Percentiles rank a stretch among this genome's conserved stretches.
Conservation (phyloP, 371 early-diverging fungal genomes). For the Mucor lusitanicus region DNA sequence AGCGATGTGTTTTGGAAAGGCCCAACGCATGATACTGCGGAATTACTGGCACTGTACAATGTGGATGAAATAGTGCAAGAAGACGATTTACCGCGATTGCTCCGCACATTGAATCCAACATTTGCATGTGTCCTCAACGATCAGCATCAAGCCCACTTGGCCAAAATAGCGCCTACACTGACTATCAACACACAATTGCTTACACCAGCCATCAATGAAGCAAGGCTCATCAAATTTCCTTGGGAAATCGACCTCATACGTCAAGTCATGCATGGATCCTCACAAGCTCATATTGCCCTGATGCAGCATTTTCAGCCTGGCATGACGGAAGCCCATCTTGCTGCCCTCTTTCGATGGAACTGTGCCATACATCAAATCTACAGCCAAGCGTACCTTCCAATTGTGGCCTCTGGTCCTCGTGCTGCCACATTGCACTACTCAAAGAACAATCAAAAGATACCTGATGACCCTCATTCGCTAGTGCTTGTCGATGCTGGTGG, state of each 20-base stretch:
- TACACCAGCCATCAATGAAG: conserved; percentile 38
- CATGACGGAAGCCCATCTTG: conserved; percentile 58
- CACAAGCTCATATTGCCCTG: conserved; percentile 50
- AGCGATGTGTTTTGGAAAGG: conserved; percentile 54
- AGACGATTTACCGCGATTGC: conserved; percentile 24
- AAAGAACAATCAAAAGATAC: conserved; percentile 44
- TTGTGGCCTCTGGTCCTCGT: conserved; percentile 61
- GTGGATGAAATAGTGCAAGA: conserved; percentile 47
- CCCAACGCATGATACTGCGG: conserved; percentile 18
- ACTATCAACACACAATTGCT: conserved; percentile 7
- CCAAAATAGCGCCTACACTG: neutral
- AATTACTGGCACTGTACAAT: conserved; percentile 43
- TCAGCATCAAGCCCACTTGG: neutral
- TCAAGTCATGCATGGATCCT: conserved; percentile 28
- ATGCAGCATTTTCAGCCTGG: conserved; percentile 47
- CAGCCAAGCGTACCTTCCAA: conserved; percentile 58
- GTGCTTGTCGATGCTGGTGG: conserved; percentile 85
- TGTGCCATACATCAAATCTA: conserved; percentile 51
- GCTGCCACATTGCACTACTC: conserved; percentile 63
- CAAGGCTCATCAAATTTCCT: conserved; percentile 53
- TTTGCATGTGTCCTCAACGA: conserved; percentile 24
- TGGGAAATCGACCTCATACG: conserved; percentile 55
- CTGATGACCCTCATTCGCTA: conserved; percentile 31
- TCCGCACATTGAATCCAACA: conserved; percentile 26
- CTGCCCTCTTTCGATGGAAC: conserved; percentile 58